Percentiles rank a stretch among this genome's conserved stretches.
phyloP scores from a whole-genome alignment of 176 grass and related monocot genomes.

The Carex pumila region DNA sequence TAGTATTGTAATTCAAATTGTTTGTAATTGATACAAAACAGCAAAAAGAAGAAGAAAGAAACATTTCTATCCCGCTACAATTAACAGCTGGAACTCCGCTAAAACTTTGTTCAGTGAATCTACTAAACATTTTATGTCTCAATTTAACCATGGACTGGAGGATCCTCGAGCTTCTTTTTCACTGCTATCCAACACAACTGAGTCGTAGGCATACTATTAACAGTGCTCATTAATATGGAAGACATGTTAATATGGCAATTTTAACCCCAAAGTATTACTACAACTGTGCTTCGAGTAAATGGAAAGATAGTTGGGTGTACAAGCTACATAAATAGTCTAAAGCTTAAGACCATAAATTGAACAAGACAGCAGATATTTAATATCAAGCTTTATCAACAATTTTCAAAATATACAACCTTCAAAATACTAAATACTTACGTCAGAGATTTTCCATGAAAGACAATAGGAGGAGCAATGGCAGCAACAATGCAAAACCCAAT shows the following conservation, averaged over 20 bases:
- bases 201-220: background rate
- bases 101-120: background rate
- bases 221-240: background rate
- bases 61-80: background rate
- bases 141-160: background rate
- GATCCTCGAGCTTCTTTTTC: background rate
- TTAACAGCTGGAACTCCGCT: background rate
- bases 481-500: constrained; percentile 90
- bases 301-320: background rate
- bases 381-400: background rate
- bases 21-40: background rate
- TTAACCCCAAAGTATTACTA: background rate
- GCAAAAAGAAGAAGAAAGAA: background rate
- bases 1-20: background rate
- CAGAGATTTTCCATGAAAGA: constrained; percentile 75
- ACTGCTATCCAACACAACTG: background rate
- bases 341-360: background rate
- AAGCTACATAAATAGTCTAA: background rate
- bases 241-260: background rate
- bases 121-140: background rate
- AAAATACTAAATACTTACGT: constrained; percentile 49
- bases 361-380: background rate
- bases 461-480: constrained; percentile 87
- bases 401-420: background rate
- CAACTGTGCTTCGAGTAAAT: background rate